These are phyloP conservation scores for Botrytis squamosa DNA, from an alignment of 2,329 filamentous ascomycete species.

Conservation along the genomic window DNA sequence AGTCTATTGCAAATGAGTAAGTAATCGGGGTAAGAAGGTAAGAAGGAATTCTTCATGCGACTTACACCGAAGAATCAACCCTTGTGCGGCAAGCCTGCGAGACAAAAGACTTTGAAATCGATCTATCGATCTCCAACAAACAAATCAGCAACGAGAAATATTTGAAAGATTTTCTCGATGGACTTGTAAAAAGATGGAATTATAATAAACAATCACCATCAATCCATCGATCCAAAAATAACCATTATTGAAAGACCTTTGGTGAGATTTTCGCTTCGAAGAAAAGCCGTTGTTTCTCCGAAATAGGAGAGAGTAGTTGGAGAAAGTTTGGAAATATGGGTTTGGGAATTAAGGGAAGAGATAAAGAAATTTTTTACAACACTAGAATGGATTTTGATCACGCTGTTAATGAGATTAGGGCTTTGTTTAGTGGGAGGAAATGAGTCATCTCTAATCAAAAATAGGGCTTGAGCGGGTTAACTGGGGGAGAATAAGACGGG, in stretches of 20 bases:
- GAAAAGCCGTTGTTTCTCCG: neutral
- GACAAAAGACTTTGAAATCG: neutral
- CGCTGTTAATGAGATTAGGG: neutral
- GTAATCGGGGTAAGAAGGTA: neutral
- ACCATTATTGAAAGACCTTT: neutral
- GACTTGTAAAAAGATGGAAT: neutral
- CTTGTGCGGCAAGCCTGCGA: neutral
- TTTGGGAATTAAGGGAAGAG: neutral
- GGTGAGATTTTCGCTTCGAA: slow-evolving; percentile 7
- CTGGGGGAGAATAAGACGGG: too few species aligned
- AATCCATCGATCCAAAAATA: neutral
- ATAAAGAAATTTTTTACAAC: neutral
- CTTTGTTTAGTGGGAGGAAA: neutral
- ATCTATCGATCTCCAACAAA: neutral
- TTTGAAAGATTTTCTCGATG: neutral
- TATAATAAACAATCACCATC: neutral
- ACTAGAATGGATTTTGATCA: neutral
- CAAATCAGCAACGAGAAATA: neutral
- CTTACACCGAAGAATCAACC: neutral
- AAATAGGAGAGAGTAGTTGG: neutral
- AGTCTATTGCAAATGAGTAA: neutral
- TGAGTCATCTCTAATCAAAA: neutral
- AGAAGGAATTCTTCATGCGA: neutral
- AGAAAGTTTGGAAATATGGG: neutral
- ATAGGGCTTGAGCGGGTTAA: neutral